Evolutionary conservation across 73 alveolate genomes (phyloP).

Genomic region (Tetrahymena thermophila): DNA sequence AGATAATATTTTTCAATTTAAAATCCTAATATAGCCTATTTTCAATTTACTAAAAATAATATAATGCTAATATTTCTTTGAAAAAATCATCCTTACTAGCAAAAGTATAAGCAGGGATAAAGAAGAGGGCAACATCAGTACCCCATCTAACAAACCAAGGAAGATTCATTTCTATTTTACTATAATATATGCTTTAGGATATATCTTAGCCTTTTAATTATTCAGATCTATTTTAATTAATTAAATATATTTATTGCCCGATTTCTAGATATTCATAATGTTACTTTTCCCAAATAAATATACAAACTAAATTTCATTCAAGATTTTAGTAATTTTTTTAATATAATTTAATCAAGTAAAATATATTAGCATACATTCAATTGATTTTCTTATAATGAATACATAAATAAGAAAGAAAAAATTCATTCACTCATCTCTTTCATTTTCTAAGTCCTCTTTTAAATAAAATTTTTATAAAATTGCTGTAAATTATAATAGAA

Average conservation of each 20-base stretch:
- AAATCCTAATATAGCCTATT: not conserved
- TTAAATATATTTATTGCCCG: not conserved
- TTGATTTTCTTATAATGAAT: too few relatives aligned
- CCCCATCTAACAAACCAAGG: constrained; percentile 5
- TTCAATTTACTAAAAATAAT: not conserved
- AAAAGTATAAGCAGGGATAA: not conserved
- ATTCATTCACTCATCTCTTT: too few relatives aligned
- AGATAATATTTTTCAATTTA: too few relatives aligned
- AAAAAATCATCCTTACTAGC: not conserved
- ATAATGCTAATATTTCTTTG: not conserved
- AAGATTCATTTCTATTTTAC: not conserved
- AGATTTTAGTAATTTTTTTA: not conserved
- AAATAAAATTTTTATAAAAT: too few relatives aligned
- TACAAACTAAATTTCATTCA: not conserved
- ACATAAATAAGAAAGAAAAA: too few relatives aligned
- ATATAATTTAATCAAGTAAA: too few relatives aligned
- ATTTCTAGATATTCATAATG: not conserved
- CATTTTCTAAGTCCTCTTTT: too few relatives aligned
- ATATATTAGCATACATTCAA: not conserved
- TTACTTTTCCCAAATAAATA: not conserved
- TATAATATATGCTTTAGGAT: not conserved
- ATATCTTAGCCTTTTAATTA: not conserved
- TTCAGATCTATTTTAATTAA: not conserved
- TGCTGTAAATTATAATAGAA: too few relatives aligned
- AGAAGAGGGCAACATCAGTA: constrained; percentile 2